These are phyloP conservation scores for Suhomyces taliae DNA, from an alignment of 1,139 yeast genomes.

Conservation along the genomic window DNA sequence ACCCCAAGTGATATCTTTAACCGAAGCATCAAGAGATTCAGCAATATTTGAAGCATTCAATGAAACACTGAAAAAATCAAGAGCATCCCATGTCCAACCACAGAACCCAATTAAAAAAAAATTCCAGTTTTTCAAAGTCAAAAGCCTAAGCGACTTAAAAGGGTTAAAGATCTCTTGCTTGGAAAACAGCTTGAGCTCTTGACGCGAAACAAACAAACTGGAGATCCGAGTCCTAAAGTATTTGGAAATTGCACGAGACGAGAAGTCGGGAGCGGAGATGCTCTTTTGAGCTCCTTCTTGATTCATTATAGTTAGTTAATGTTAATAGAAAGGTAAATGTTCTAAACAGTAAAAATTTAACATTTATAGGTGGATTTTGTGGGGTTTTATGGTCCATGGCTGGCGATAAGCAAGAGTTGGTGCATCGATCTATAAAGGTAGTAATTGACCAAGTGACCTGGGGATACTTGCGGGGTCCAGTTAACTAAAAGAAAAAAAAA, in stretches of 20 bases:
- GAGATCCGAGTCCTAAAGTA: slow-evolving; percentile 33
- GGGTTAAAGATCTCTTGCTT: slow-evolving; percentile 37
- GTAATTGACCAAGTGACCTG: too few species aligned
- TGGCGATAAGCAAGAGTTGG: too few species aligned
- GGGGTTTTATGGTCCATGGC: too few species aligned
- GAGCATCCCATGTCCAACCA: slow-evolving; percentile 49
- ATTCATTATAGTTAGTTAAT: background rate
- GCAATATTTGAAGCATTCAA: slow-evolving; percentile 35
- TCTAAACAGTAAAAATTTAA: too few species aligned
- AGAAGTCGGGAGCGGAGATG: slow-evolving; percentile 27
- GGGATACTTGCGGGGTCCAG: too few species aligned
- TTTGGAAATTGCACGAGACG: slow-evolving; percentile 22
- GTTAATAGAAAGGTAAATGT: too few species aligned
- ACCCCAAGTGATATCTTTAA: slow-evolving; percentile 42
- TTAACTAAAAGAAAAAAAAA: too few species aligned
- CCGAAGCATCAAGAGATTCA: slow-evolving; percentile 24
- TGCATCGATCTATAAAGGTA: too few species aligned
- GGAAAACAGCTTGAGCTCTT: slow-evolving; percentile 28
- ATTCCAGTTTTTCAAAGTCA: slow-evolving; percentile 37
- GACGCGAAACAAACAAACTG: slow-evolving; percentile 32
- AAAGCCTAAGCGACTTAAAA: slow-evolving; percentile 28
- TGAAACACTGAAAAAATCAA: slow-evolving; percentile 42
- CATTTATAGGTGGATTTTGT: too few species aligned
- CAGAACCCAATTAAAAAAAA: slow-evolving; percentile 34
- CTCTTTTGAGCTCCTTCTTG: background rate